Conservation (phyloP, 2,329 filamentous ascomycete species). For the Hymenoscyphus scutula region DNA sequence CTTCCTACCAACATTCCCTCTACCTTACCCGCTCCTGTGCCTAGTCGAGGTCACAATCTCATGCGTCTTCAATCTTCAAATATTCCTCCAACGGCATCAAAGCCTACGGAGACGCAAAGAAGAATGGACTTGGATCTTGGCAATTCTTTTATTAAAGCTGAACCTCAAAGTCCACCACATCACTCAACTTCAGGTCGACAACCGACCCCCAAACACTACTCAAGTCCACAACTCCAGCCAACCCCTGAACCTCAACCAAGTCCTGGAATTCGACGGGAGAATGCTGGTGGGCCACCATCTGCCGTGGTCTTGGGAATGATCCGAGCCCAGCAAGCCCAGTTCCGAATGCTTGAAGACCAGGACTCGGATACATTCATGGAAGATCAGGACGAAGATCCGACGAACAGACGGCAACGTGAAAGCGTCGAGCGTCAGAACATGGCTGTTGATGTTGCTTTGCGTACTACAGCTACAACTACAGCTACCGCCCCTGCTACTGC, state of each 20-base stretch:
- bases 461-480: background rate
- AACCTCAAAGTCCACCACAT: background rate
- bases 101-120: background rate
- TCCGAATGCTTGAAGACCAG: background rate
- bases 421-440: background rate
- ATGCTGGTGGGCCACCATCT: background rate
- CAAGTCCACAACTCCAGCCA: background rate
- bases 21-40: background rate
- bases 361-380: background rate
- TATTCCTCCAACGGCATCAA: background rate
- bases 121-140: background rate
- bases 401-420: background rate
- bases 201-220: background rate
- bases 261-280: background rate
- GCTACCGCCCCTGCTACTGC: constrained; percentile 12
- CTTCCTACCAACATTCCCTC: too few relatives aligned
- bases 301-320: background rate
- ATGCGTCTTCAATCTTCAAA: background rate
- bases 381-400: background rate
- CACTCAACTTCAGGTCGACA: background rate
- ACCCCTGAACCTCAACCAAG: background rate
- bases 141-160: background rate
- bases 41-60: background rate
- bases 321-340: background rate
- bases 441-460: background rate